Conservation (phyloP, 306 rosid species). For the Abrus precatorius region DNA sequence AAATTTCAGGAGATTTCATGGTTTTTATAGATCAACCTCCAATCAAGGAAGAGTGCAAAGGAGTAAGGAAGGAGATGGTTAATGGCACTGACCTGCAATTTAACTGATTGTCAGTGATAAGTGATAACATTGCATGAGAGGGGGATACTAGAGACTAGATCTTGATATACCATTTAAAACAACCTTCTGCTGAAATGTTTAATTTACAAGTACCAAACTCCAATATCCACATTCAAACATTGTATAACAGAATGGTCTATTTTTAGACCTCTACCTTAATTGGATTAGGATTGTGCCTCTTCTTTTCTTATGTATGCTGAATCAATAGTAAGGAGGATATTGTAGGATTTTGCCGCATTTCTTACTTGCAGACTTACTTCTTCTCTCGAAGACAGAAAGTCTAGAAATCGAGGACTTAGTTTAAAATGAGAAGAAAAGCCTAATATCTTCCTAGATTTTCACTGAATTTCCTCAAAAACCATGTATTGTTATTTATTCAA, state of each 20-base stretch:
- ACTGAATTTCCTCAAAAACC: background rate
- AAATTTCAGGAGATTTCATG: background rate
- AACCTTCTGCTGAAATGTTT: conserved; percentile 1
- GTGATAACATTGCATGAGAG: conserved; percentile 14
- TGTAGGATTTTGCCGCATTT: conserved; percentile 14
- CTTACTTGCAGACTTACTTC: background rate
- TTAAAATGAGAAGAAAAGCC: conserved; percentile 7
- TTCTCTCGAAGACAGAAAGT: background rate
- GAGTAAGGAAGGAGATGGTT: conserved; percentile 34
- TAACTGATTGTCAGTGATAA: conserved; percentile 20
- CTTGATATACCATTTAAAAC: background rate
- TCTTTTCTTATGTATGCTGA: conserved; percentile 34
- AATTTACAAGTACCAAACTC: conserved; percentile 27
- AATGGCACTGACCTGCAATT: conserved; percentile 31
- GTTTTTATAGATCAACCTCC: conserved; percentile 11
- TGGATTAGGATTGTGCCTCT: conserved; percentile 3
- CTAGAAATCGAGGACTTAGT: conserved; percentile 14
- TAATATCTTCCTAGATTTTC: background rate
- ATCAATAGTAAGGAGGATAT: conserved; percentile 11
- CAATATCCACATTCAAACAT: conserved; percentile 23
- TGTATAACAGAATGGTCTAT: conserved; percentile 27
- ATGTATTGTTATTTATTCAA: background rate
- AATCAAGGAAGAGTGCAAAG: conserved; percentile 29
- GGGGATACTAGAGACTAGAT: conserved; percentile 22
- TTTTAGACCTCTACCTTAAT: conserved; percentile 24